Percentiles rank a stretch among this genome's conserved stretches.
Conservation (phyloP, 805 yeast genomes). For the Cyberlindnera amylophila region DNA sequence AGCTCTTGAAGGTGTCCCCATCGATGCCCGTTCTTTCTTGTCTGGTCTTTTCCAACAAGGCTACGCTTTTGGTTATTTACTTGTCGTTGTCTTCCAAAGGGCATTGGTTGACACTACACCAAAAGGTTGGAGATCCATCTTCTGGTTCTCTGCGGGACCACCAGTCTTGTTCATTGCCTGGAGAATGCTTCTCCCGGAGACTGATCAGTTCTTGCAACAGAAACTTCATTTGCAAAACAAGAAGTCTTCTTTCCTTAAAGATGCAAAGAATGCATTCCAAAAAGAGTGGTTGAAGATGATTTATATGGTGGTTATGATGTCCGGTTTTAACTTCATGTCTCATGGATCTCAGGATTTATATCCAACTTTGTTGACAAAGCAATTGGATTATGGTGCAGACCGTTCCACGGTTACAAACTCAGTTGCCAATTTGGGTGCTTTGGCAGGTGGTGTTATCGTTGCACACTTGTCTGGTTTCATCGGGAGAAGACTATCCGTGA, state of each 20-base stretch:
- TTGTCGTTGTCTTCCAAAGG: constrained; percentile 63
- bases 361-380: constrained; percentile 50
- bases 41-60: constrained; percentile 79
- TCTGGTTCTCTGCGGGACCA: constrained; percentile 67
- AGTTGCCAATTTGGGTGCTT: constrained; percentile 57
- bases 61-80: constrained; percentile 64
- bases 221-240: constrained; percentile 33
- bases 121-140: constrained; percentile 58
- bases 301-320: constrained; percentile 55
- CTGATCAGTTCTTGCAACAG: constrained; percentile 46
- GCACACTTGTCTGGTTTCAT: constrained; percentile 53
- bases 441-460: constrained; percentile 50
- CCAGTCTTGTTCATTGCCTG: constrained; percentile 39
- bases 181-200: constrained; percentile 46
- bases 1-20: constrained; percentile 45
- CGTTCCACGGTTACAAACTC: constrained; percentile 52
- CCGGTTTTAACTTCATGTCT: constrained; percentile 59
- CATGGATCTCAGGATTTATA: constrained; percentile 64
- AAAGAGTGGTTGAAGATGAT: constrained; percentile 56
- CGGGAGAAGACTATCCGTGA: constrained; percentile 53
- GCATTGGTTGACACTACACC: constrained; percentile 53
- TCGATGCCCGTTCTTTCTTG: constrained; percentile 50
- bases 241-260: constrained; percentile 32
- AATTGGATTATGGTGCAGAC: constrained; percentile 39
- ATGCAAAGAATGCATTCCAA: constrained; percentile 33